phyloP scores from a whole-genome alignment of 176 grass and related monocot genomes.

The Oryza brachyantha region DNA sequence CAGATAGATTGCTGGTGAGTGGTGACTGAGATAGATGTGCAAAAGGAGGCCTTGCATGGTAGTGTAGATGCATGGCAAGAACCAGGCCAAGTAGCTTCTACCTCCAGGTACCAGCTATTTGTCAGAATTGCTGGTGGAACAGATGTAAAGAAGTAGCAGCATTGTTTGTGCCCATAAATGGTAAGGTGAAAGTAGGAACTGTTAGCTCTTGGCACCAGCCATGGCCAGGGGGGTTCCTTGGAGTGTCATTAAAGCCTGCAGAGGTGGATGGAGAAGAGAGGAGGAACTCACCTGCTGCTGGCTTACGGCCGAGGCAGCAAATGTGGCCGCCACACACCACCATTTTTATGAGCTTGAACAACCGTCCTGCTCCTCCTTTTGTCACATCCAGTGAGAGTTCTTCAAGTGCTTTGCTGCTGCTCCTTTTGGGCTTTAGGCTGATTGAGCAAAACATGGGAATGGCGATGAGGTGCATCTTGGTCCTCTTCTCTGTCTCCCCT shows the following conservation, averaged over 20 bases:
- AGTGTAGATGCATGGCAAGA: background rate
- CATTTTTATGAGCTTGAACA: background rate
- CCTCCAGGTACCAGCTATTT: background rate
- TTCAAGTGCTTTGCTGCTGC: conserved; percentile 21
- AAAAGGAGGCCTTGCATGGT: background rate
- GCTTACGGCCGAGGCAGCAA: conserved; percentile 12
- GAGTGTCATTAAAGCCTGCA: conserved; percentile 75
- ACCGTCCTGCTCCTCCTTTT: conserved; percentile 10
- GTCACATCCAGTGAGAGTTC: conserved; percentile 13
- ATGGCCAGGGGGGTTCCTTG: conserved; percentile 65
- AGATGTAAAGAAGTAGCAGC: background rate
- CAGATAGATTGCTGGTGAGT: conserved; percentile 11
- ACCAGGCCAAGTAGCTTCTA: background rate
- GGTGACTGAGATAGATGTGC: background rate
- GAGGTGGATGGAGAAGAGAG: conserved; percentile 28
- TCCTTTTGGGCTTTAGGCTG: background rate
- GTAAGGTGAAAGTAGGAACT: background rate
- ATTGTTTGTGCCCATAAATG: background rate
- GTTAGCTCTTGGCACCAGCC: conserved; percentile 14
- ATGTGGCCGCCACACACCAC: background rate
- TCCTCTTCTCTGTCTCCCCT: conserved; percentile 6
- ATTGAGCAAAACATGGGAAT: conserved; percentile 19
- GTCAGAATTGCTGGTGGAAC: background rate
- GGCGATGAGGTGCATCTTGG: conserved; percentile 14
- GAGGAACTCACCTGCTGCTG: background rate